Base-by-base conservation (phyloP, 306 rosid species). In the Trifolium repens region DNA sequence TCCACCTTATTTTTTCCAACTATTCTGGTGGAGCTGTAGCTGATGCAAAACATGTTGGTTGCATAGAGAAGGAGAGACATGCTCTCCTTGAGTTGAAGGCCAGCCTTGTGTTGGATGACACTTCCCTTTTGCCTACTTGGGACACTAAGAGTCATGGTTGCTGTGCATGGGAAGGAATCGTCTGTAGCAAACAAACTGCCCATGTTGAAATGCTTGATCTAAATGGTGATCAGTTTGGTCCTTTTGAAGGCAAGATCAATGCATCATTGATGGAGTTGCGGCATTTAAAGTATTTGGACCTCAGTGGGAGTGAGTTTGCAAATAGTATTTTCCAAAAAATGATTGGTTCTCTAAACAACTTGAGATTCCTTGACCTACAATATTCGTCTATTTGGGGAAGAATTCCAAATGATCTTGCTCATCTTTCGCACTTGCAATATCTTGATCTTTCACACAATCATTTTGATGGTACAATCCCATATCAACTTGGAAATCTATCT, bases 131-230 rank as follows among this genome's bases (percentile, higher is more conserved):
- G 24, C 24, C 24, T 22, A 22, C 24, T 22, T 22, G 24, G 24
- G 24, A 22, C 24, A 53, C 2, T 22, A 9, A 19, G 14, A 55
- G 61, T 22, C 32, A 53, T 7, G 27, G 2, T 1, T 55, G 61
- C 0, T 55, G 61, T 55, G 61, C 24, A 22, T 27, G 76, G 76
- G 14, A 55, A 37, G 53, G 76, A 39, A 4, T 71, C 10, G 1
- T 0, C 0, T 71, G 76, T 19, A 53, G 22, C 59, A 34, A 53
- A 9, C 63, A 71, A 52, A 53, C 50, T 34, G 35, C 19, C 5
- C 66, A 71, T 17, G 50, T 70, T 30, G 63, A 32, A 50, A 52
- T 34, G 32, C 49, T 70, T 34, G 35, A 70, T 35, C 75, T 70
- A 15, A 16, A 17, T 6, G 75, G 63, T 0, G 0, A 1, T 62